Evolutionary conservation across 805 yeast species (phyloP).

Genomic region (Saccharomycopsis malanga): DNA sequence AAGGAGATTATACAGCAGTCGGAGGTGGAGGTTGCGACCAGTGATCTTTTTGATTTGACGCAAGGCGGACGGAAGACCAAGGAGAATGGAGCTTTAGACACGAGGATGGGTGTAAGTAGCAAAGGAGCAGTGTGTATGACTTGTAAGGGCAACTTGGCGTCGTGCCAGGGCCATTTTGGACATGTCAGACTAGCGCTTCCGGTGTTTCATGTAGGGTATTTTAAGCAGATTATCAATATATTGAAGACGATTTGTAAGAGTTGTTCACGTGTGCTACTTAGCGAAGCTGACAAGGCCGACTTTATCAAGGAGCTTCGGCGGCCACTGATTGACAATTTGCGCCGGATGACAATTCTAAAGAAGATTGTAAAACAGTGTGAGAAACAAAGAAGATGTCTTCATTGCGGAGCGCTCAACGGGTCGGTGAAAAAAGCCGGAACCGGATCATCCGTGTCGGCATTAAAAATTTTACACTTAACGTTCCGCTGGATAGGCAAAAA

Average conservation of each 20-base stretch:
- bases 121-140: conserved; percentile 82
- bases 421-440: conserved; percentile 95
- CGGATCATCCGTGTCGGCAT: conserved; percentile 87
- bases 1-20: conserved; percentile 88
- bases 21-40: conserved; percentile 85
- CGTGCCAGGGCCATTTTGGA: conserved; percentile 98
- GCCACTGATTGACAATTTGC: conserved; percentile 83
- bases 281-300: conserved; percentile 60
- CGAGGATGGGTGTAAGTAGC: conserved; percentile 89
- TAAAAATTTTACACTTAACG: conserved; percentile 92
- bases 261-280: conserved; percentile 73
- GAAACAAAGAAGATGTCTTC: conserved; percentile 84
- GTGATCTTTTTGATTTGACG: conserved; percentile 88
- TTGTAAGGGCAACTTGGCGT: conserved; percentile 84
- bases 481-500: conserved; percentile 94
- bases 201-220: conserved; percentile 95
- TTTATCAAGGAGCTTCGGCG: conserved; percentile 74
- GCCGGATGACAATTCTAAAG: conserved; percentile 85
- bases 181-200: conserved; percentile 90
- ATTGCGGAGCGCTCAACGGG: conserved; percentile 87
- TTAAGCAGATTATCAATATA: conserved; percentile 82
- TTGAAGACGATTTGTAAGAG: conserved; percentile 86
- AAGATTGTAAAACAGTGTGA: conserved; percentile 86
- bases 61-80: conserved; percentile 77
- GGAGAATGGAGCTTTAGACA: conserved; percentile 80